Evolutionary conservation across 1,284 basidiomycete species (phyloP).

Genomic region (Sporisorium graminicola): DNA sequence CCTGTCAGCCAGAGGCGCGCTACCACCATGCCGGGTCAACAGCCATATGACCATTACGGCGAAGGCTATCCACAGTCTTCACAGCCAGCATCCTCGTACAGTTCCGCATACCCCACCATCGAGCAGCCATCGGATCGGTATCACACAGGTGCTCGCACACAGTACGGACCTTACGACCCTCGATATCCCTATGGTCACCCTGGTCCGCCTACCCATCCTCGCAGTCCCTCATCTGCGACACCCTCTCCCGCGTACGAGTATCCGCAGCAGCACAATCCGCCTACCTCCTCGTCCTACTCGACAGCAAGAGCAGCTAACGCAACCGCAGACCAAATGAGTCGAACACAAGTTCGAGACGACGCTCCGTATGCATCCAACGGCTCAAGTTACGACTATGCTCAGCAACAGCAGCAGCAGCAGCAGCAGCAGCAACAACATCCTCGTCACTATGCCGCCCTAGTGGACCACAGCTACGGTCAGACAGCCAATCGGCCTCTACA

Average conservation of each 20-base stretch:
- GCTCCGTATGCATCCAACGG: background rate
- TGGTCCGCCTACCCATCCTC: constrained; percentile 9
- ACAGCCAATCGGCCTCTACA: constrained; percentile 5
- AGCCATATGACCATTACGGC: constrained; percentile 28
- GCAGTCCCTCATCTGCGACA: background rate
- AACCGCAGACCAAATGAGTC: constrained; percentile 19
- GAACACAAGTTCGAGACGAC: constrained; percentile 21
- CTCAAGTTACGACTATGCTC: background rate
- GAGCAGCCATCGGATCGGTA: constrained; percentile 20
- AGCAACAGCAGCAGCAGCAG: constrained; percentile 4
- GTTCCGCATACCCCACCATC: background rate
- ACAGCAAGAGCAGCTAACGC: constrained; percentile 7
- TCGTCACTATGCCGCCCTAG: constrained; percentile 1
- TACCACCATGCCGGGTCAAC: constrained; percentile 27
- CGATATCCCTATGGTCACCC: constrained; percentile 22
- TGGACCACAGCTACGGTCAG: constrained; percentile 2
- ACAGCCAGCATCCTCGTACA: constrained; percentile 15
- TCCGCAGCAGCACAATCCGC: constrained; percentile 13
- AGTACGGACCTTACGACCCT: constrained; percentile 43
- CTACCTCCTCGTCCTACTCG: constrained; percentile 15
- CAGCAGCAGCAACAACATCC: constrained; percentile 5
- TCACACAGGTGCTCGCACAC: constrained; percentile 14
- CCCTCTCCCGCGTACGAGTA: background rate
- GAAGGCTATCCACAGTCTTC: constrained; percentile 11
- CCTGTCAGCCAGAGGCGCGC: background rate